phyloP scores from a whole-genome alignment of 345 rosid genomes.

The Linum tenue region DNA sequence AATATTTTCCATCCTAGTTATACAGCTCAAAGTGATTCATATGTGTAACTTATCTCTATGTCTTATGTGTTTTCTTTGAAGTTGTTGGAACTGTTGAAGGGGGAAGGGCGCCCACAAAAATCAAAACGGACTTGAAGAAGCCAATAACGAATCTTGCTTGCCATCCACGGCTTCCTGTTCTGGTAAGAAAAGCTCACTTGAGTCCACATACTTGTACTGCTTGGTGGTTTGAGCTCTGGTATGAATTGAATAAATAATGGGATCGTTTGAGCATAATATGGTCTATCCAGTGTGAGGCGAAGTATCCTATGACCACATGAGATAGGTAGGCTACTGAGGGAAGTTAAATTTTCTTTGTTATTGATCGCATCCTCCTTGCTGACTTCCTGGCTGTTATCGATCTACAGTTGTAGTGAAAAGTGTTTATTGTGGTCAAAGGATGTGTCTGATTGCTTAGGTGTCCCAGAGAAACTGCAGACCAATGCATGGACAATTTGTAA shows the following conservation, averaged over 20 bases:
- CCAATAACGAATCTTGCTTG: slow-evolving; percentile 90
- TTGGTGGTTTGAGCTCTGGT: not conserved
- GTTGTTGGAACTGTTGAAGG: slow-evolving; percentile 99
- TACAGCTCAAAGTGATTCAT: not conserved
- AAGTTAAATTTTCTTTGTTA: too few relatives aligned
- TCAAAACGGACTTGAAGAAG: slow-evolving; percentile 91
- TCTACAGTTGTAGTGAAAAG: too few relatives aligned
- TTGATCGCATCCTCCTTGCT: too few relatives aligned
- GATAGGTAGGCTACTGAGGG: too few relatives aligned
- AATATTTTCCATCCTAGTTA: not conserved
- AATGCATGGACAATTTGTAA: too few relatives aligned
- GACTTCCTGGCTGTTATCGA: too few relatives aligned
- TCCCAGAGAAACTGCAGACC: too few relatives aligned
- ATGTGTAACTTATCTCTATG: slow-evolving; percentile 3
- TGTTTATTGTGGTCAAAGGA: too few relatives aligned
- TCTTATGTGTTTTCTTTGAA: slow-evolving; percentile 22
- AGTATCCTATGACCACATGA: too few relatives aligned
- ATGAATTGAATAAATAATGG: not conserved
- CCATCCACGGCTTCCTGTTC: slow-evolving; percentile 91
- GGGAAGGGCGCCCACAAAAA: slow-evolving; percentile 87
- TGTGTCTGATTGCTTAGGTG: too few relatives aligned
- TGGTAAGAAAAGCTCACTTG: slow-evolving; percentile 34
- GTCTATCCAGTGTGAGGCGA: too few relatives aligned
- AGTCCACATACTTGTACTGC: not conserved
- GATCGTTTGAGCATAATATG: not conserved